These are phyloP conservation scores for Phytophthora niederhauseri DNA, from an alignment of 352 stramenopile species.

Conservation along the genomic window DNA sequence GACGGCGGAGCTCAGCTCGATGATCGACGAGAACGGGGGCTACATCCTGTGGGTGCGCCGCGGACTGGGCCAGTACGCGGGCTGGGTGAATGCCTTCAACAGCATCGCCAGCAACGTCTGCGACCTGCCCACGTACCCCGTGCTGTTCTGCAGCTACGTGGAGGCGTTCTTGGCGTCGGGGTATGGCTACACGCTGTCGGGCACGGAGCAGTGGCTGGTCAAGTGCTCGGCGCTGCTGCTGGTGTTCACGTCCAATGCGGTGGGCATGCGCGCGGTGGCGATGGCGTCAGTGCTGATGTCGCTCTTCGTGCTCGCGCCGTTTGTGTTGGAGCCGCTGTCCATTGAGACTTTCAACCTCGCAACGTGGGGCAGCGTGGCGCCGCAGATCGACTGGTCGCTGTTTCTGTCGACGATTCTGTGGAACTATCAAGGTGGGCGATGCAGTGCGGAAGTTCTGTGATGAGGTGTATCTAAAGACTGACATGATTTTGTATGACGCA, in stretches of 20 bases:
- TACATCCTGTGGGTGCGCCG: conserved; percentile 89
- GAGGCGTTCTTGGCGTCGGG: conserved; percentile 77
- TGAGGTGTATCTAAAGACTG: not conserved
- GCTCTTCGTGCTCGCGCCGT: conserved; percentile 81
- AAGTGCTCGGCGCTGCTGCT: conserved; percentile 74
- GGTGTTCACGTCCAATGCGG: conserved; percentile 71
- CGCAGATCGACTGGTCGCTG: conserved; percentile 81
- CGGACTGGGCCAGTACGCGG: conserved; percentile 77
- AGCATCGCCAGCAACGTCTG: conserved; percentile 86
- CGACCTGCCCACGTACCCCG: conserved; percentile 83
- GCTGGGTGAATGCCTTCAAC: conserved; percentile 89
- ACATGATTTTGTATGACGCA: conserved; percentile 14
- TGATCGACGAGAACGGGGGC: conserved; percentile 87
- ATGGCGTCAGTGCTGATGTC: conserved; percentile 83
- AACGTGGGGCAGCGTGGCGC: conserved; percentile 72
- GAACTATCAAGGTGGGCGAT: conserved; percentile 78
- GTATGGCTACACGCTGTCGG: conserved; percentile 56
- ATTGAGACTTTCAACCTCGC: conserved; percentile 76
- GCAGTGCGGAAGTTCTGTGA: not conserved
- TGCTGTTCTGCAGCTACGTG: conserved; percentile 88
- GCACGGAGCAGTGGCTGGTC: conserved; percentile 67
- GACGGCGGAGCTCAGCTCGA: conserved; percentile 82
- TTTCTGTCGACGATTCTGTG: conserved; percentile 88
- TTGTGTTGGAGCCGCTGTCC: conserved; percentile 76
- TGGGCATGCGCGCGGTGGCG: conserved; percentile 81